These are phyloP conservation scores for Spizellomyces punctatus DNA, from an alignment of 192 early-diverging fungal genomes.

Conservation along the genomic window DNA sequence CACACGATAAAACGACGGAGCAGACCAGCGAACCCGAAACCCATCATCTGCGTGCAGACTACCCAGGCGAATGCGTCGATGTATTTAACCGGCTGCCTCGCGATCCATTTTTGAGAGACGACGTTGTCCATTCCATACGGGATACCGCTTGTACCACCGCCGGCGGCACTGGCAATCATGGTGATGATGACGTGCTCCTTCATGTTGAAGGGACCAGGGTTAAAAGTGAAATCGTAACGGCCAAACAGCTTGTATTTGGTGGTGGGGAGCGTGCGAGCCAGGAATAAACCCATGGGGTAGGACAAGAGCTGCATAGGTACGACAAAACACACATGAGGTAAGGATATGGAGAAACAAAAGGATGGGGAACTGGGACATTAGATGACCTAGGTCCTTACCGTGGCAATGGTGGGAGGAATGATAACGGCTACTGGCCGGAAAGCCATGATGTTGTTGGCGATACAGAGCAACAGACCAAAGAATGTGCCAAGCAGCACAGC, in stretches of 20 bases:
- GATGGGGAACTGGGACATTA: not conserved
- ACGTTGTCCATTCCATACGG: constrained; percentile 24
- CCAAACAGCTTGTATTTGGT: too few species aligned
- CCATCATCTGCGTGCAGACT: constrained; percentile 70
- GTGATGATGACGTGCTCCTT: constrained; percentile 90
- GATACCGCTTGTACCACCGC: constrained; percentile 11
- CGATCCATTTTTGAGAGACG: constrained; percentile 11
- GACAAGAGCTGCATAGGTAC: not conserved
- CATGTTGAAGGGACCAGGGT: constrained; percentile 87
- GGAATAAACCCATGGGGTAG: not conserved
- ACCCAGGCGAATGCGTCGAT: constrained; percentile 29
- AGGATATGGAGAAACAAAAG: not conserved
- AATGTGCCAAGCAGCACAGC: not conserved
- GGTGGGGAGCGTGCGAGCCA: too few species aligned
- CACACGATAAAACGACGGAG: constrained; percentile 79
- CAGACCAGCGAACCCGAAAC: constrained; percentile 72
- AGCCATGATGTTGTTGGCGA: constrained; percentile 2
- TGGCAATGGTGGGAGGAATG: constrained; percentile 17
- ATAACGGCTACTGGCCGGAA: constrained; percentile 4
- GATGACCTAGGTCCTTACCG: not conserved
- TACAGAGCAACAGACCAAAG: constrained; percentile 5
- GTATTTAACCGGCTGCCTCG: constrained; percentile 4
- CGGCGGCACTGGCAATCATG: constrained; percentile 62
- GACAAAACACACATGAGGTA: not conserved
- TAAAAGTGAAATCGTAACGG: constrained; percentile 49